phyloP scores from a whole-genome alignment of 2,329 filamentous ascomycete genomes.

The Penicillium sp. region DNA sequence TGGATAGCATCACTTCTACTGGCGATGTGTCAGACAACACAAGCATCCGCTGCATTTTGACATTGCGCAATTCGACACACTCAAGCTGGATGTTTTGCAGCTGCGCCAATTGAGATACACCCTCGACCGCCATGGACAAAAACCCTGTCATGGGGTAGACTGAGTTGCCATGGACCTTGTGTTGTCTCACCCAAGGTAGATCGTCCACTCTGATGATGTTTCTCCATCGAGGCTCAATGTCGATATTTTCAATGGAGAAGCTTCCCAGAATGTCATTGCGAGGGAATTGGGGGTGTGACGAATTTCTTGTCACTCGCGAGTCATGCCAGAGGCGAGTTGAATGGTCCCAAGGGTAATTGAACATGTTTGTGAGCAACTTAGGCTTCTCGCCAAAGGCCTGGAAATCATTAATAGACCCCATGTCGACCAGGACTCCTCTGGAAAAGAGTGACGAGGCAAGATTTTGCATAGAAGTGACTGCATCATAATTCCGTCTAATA shows the following conservation, averaged over 20 bases:
- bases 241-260: conserved; percentile 16
- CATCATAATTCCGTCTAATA: conserved; percentile 14
- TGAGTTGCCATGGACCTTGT: conserved; percentile 16
- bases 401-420: not conserved
- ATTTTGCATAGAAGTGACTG: conserved; percentile 13
- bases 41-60: conserved; percentile 18
- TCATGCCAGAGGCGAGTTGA: conserved; percentile 16
- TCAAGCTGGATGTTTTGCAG: conserved; percentile 15
- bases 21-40: conserved; percentile 14
- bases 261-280: conserved; percentile 16
- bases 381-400: not conserved
- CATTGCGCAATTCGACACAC: conserved; percentile 17
- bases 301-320: conserved; percentile 14
- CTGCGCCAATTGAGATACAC: conserved; percentile 18
- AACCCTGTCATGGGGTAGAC: conserved; percentile 22
- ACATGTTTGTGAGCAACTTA: conserved; percentile 14
- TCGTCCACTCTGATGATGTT: conserved; percentile 19
- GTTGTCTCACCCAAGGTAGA: conserved; percentile 19
- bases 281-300: conserved; percentile 13
- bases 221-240: conserved; percentile 20
- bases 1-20: conserved; percentile 17
- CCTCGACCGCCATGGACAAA: conserved; percentile 20
- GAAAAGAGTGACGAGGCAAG: conserved; percentile 14
- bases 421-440: not conserved
- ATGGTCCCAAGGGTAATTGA: conserved; percentile 21